phyloP scores from a whole-genome alignment of 2,329 filamentous ascomycete species.

The Alternaria brassicae region DNA sequence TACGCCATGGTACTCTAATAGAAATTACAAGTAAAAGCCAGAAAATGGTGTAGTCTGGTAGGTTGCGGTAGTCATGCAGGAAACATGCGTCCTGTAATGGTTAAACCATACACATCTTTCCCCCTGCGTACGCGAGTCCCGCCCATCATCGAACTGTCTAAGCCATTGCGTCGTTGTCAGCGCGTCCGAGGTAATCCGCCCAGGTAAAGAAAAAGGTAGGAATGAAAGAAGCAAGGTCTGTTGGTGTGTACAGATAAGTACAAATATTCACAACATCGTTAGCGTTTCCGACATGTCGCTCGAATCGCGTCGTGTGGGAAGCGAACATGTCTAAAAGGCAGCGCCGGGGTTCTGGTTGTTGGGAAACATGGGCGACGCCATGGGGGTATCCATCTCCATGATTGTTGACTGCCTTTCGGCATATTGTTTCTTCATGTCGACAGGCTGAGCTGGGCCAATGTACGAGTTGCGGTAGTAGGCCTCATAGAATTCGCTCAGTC shows the following conservation, averaged over 20 bases:
- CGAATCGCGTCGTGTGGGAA: background rate
- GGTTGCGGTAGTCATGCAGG: background rate
- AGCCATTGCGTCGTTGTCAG: background rate
- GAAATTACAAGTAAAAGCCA: conserved; percentile 10
- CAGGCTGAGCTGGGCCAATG: conserved; percentile 11
- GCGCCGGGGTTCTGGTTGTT: conserved; percentile 27
- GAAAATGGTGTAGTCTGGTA: background rate
- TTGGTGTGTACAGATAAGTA: background rate
- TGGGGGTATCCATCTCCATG: conserved; percentile 37
- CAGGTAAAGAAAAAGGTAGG: background rate
- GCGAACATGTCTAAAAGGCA: conserved; percentile 23
- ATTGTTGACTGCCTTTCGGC: conserved; percentile 38
- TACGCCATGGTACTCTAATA: conserved; percentile 1
- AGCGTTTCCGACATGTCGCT: background rate
- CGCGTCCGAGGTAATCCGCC: background rate
- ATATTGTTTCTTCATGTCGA: conserved; percentile 19
- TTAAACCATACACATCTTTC: background rate
- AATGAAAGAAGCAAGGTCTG: background rate
- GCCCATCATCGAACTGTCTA: conserved; percentile 1
- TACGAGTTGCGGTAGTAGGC: conserved; percentile 48
- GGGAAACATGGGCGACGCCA: conserved; percentile 32
- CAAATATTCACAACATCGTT: background rate
- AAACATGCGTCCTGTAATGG: background rate
- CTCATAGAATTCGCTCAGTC: conserved; percentile 52
- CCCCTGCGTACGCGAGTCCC: background rate